Evolutionary conservation across 441 rosid genomes (phyloP), one percentile per base, ranked within the genome.

Genomic region (Adansonia grandidieri): DNA sequence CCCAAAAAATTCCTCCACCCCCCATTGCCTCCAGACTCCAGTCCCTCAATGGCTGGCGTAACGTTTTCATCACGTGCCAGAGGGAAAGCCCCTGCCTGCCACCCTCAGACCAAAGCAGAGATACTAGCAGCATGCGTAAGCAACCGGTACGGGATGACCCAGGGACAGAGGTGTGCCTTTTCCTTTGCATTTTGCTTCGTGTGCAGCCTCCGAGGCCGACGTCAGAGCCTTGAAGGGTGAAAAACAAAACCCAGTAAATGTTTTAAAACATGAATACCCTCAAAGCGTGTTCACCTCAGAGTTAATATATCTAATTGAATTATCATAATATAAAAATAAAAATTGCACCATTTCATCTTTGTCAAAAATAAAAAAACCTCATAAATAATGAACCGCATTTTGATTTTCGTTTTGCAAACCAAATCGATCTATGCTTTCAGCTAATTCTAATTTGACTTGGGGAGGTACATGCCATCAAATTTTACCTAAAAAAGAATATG

Each of bases 81-180:
- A 32, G 53, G 13, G n/a, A 28, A 11, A 3, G 15, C 7, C 32
- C 53, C 19, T 53, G 42, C 66, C 66, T 37, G 56, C 50, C 42
- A 22, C 15, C n/a, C 65, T 61, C 37, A 32, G 37, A 32, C 37
- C 37, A 32, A 32, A 32, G 37, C 67, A 58, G 67, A 44, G 56
- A 42, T 14, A 28, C 60, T 32, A 42, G 20, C 22, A 73, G 32
- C 53, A 58, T 58, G 67, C 77, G 77, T 42, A 58, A 58, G 67
- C 67, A 73, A 57, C 37, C 4, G 40, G 77, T 42, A 73, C 77
- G 65, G 9, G 67, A 58, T 58, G 77, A 60, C 64, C 22, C 64
- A 60, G 37, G 3, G 54, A 2, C 54, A 50, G n/a, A 74, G 53
- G 58, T 20, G 57, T 22, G 57, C 58, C 13, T 47, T 19, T 50